Conservation (phyloP, 441 rosid genomes). For the Dalechampia spathulata region DNA sequence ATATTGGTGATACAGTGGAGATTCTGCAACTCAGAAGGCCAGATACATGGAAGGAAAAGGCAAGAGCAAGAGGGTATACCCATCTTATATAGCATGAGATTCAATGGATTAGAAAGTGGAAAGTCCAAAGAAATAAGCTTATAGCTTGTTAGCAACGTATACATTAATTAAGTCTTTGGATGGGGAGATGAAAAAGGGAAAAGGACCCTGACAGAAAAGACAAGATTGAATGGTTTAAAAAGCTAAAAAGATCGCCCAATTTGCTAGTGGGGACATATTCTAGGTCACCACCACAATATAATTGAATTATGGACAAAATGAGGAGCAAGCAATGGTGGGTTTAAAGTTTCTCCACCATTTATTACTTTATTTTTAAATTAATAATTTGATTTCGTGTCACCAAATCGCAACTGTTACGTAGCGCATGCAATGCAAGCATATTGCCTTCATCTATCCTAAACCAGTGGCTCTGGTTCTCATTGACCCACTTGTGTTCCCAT, state of each 20-base stretch:
- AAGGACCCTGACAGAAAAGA: no score
- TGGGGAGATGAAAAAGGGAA: no score
- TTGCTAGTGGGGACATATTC: no score
- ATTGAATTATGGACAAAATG: not conserved
- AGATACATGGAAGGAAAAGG: not conserved
- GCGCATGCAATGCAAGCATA: not conserved
- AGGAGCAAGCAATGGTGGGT: not conserved
- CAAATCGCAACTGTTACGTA: not conserved
- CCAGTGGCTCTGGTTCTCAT: not conserved
- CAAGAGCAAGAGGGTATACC: no score
- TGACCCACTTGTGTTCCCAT: not conserved
- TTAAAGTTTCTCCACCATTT: not conserved
- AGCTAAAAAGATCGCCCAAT: no score
- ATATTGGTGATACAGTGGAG: no score
- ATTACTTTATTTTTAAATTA: no score
- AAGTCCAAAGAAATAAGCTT: not conserved
- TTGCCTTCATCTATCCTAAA: conserved; percentile 1
- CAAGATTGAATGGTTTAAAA: not conserved
- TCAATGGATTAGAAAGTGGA: not conserved
- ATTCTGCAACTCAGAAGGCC: not conserved
- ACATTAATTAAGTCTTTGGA: no score
- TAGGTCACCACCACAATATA: not conserved
- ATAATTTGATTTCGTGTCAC: conserved; percentile 6
- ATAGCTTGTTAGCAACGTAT: not conserved
- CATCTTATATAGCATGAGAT: not conserved